Percentiles rank a stretch among this genome's conserved stretches.
phyloP scores from a whole-genome alignment of 2,329 filamentous ascomycete genomes.

The Alternaria brassicicola region DNA sequence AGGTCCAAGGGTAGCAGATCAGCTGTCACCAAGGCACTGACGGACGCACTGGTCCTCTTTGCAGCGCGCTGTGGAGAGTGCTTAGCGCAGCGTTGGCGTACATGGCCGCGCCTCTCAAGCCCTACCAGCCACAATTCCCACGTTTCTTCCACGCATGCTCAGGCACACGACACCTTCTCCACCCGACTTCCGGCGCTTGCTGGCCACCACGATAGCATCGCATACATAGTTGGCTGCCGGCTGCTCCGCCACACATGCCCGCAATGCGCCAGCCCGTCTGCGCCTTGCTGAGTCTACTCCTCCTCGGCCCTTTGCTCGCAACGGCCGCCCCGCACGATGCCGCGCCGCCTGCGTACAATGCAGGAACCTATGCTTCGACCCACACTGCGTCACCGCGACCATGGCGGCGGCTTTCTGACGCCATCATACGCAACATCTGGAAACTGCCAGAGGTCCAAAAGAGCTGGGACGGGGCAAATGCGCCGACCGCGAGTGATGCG shows the following conservation, averaged over 20 bases:
- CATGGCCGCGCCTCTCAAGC: not conserved
- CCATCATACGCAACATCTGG: conserved; percentile 45
- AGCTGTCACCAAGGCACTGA: conserved; percentile 9
- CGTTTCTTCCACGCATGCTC: conserved; percentile 8
- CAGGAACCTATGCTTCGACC: conserved; percentile 13
- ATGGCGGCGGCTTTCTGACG: conserved; percentile 49
- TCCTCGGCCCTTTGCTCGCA: conserved; percentile 35
- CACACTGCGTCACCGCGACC: conserved; percentile 31
- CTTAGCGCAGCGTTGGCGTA: conserved; percentile 6
- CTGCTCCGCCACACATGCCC: not conserved
- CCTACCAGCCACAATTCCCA: conserved; percentile 16
- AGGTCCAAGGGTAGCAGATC: conserved; percentile 6
- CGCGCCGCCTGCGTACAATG: conserved; percentile 19
- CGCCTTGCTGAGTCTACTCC: conserved; percentile 39
- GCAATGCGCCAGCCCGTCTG: conserved; percentile 39
- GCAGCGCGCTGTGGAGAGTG: conserved; percentile 16
- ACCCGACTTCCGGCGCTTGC: not conserved
- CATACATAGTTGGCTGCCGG: not conserved
- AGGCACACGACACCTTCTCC: conserved; percentile 10
- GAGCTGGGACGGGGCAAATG: conserved; percentile 1
- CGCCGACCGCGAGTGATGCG: not conserved
- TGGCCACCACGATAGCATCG: not conserved
- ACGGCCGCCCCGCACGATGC: conserved; percentile 42
- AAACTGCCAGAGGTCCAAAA: conserved; percentile 28
- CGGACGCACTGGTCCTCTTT: conserved; percentile 18